phyloP scores from a whole-genome alignment of 352 stramenopile genomes.

The Pythium diclinum region DNA sequence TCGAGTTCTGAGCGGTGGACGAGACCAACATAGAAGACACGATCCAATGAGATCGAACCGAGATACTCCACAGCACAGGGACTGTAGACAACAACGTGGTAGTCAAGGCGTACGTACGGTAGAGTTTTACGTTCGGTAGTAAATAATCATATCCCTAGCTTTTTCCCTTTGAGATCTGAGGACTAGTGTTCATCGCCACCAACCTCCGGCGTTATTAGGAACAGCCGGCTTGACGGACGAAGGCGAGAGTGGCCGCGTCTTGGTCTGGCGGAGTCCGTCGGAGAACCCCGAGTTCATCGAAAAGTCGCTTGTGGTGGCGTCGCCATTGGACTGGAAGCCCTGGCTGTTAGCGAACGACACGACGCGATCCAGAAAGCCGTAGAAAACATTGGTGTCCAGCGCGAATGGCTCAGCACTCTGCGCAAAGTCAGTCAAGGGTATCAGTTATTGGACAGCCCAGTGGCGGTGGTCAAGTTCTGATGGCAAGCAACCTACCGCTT shows the following conservation, averaged over 20 bases:
- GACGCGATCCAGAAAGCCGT: constrained; percentile 63
- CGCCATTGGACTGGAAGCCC: constrained; percentile 1
- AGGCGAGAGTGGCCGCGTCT: constrained; percentile 31
- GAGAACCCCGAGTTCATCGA: constrained; percentile 23
- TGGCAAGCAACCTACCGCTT: constrained; percentile 38
- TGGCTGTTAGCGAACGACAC: constrained; percentile 51
- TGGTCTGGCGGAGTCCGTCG: constrained; percentile 48
- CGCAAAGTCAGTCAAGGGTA: no score
- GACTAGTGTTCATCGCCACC: constrained; percentile 14
- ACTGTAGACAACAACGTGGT: constrained; percentile 2
- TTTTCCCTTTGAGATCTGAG: not conserved
- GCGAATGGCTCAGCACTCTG: constrained; percentile 57
- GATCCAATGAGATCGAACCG: not conserved
- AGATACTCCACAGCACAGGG: not conserved
- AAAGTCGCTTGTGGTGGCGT: constrained; percentile 6
- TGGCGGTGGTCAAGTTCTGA: no score
- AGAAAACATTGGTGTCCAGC: constrained; percentile 51
- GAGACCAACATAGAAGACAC: not conserved
- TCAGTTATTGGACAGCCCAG: no score
- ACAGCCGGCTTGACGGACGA: constrained; percentile 9
- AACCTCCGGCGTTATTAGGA: constrained; percentile 7
- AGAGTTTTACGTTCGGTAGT: constrained; percentile 2
- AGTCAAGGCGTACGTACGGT: not conserved
- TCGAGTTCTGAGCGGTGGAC: constrained; percentile 20
- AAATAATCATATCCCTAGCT: not conserved